phyloP scores from a whole-genome alignment of 495 filamentous ascomycete genomes.

The Penicillium goetzii region DNA sequence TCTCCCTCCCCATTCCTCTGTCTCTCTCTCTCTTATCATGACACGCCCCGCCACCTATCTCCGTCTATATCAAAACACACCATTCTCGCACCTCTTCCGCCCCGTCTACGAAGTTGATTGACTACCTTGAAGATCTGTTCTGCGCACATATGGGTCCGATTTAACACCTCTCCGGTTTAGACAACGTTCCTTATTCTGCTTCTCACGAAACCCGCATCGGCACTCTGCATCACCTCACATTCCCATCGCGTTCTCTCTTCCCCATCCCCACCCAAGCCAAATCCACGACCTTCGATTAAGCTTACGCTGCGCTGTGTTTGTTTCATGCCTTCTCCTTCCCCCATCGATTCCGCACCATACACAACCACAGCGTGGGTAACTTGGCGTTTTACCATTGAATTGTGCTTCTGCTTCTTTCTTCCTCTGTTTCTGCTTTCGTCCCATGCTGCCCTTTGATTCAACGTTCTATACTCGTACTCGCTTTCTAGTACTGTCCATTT shows the following conservation, averaged over 20 bases:
- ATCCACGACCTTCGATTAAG: background rate
- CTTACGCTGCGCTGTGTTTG: slow-evolving; percentile 1
- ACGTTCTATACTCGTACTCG: background rate
- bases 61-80: background rate
- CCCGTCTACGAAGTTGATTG: slow-evolving; percentile 6
- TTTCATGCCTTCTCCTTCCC: background rate
- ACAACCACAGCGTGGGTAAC: slow-evolving; percentile 37
- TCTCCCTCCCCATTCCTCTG: no score
- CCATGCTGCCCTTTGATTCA: background rate
- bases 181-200: slow-evolving; percentile 13
- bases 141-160: slow-evolving; percentile 44
- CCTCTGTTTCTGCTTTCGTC: slow-evolving; percentile 8
- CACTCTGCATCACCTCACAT: background rate
- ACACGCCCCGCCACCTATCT: background rate
- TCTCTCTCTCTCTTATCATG: background rate
- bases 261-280: background rate
- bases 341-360: slow-evolving; percentile 20
- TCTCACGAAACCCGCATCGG: slow-evolving; percentile 25
- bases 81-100: slow-evolving; percentile 1
- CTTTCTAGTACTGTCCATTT: slow-evolving; percentile 2
- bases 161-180: slow-evolving; percentile 35
- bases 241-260: background rate
- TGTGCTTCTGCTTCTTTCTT: slow-evolving; percentile 9
- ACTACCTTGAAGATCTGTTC: slow-evolving; percentile 27
- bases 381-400: slow-evolving; percentile 35